phyloP scores from a whole-genome alignment of 805 yeast species.

The Jamesozyma jinghongensis region DNA sequence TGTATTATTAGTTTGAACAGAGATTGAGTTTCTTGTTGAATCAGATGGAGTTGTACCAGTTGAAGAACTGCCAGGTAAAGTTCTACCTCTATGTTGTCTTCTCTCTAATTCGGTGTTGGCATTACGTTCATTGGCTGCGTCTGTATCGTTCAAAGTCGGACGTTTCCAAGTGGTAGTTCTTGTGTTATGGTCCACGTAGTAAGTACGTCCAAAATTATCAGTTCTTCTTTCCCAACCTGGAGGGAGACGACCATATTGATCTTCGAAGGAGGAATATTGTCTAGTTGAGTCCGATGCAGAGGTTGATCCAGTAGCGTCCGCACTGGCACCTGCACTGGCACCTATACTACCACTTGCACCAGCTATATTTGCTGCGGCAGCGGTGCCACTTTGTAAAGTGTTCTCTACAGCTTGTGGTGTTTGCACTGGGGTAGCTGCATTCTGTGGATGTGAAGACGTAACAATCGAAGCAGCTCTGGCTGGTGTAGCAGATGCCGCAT shows the following conservation, averaged over 20 bases:
- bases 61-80: slow-evolving; percentile 58
- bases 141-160: slow-evolving; percentile 77
- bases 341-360: slow-evolving; percentile 8
- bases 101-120: slow-evolving; percentile 78
- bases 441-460: too few species aligned
- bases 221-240: slow-evolving; percentile 99
- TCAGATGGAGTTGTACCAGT: slow-evolving; percentile 7
- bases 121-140: slow-evolving; percentile 46
- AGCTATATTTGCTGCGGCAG: slow-evolving; percentile 12
- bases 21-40: slow-evolving; percentile 10
- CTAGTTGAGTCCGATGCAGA: slow-evolving; percentile 26
- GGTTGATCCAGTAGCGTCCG: not conserved
- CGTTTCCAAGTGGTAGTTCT: slow-evolving; percentile 99
- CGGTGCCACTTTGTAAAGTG: slow-evolving; percentile 22
- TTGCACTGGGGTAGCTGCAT: slow-evolving; percentile 12
- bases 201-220: slow-evolving; percentile 93
- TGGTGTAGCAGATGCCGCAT: slow-evolving; percentile 3
- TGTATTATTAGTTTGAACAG: slow-evolving; percentile 38
- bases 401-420: slow-evolving; percentile 26
- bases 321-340: slow-evolving; percentile 7
- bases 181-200: slow-evolving; percentile 95
- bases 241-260: slow-evolving; percentile 91
- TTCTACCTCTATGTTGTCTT: slow-evolving; percentile 81
- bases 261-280: slow-evolving; percentile 90
- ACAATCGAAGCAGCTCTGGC: slow-evolving; percentile 9